Conservation (phyloP, 2,329 filamentous ascomycete species). For the Neofusicoccum parvum region DNA sequence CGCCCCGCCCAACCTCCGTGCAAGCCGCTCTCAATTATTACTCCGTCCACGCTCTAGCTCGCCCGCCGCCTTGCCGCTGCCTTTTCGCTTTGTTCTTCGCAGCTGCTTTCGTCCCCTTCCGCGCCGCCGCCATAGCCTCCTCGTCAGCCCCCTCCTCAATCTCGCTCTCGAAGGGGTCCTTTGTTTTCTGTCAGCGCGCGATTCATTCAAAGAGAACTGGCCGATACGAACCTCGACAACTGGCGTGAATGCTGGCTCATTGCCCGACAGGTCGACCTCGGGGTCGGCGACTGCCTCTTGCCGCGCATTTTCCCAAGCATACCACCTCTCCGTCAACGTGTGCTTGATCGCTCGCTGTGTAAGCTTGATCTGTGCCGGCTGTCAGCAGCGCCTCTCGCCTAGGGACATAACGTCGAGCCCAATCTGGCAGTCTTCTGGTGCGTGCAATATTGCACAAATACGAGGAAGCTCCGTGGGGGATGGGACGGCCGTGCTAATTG, state of each 20-base stretch:
- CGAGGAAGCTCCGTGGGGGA: not conserved
- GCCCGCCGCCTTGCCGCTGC: not conserved
- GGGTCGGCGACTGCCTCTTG: conserved; percentile 34
- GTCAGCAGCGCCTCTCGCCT: not conserved
- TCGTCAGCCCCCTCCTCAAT: not conserved
- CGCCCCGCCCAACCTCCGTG: conserved; percentile 10
- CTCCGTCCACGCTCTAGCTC: conserved; percentile 7
- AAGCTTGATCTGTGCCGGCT: conserved; percentile 61
- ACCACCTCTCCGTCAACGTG: conserved; percentile 81
- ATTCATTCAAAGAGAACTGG: not conserved
- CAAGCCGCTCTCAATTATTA: conserved; percentile 14
- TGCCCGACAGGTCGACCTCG: conserved; percentile 60
- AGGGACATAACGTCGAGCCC: not conserved
- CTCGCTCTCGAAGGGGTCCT: not conserved
- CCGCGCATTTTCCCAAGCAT: conserved; percentile 80
- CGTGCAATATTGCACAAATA: conserved; percentile 16
- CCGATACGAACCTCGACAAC: conserved; percentile 9
- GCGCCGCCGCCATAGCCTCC: not conserved
- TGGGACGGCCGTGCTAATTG: not conserved
- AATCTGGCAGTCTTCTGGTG: not conserved
- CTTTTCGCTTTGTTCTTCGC: not conserved
- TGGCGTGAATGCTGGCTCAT: conserved; percentile 1
- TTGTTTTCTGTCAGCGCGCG: not conserved
- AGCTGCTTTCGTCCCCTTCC: not conserved
- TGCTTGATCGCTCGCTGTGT: conserved; percentile 86